Evolutionary conservation across 495 filamentous ascomycete species (phyloP), one percentile per base, ranked within the genome.

Genomic region (Penicillium parvum): DNA sequence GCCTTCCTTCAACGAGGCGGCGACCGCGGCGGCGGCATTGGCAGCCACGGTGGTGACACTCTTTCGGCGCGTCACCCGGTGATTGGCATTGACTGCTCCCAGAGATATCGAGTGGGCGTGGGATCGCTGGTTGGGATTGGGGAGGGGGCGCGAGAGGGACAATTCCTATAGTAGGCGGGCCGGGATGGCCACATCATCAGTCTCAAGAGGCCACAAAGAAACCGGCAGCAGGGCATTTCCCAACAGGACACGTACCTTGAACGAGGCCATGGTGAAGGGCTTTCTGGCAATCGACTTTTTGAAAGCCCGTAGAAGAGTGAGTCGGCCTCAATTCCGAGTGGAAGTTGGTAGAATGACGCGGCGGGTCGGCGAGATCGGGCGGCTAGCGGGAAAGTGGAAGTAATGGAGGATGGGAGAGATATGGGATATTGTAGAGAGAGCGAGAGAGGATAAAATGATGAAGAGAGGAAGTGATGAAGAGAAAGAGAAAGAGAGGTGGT

Each of bases 51-150:
- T 88, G 50, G 90, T 82, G 67, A 82, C 89, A 67, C 90, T 96
- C 79, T 97, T 98, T 43, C 92, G 78, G 48, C 92, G 87, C 46
- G 86, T 90, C 47, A 98, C 80, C 40, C 92, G 87, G 63, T 95
- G 84, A 60, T 76, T 79, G 54, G 82, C 61, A 66, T 88, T 91
- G 66, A 88, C 75, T 26, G 88, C 80, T 54, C 87, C 83, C 47
- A 87, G 68, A 29, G 88, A 87, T 39, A 88, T 71, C 11, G 86
- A 91, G 61, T 94, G 85, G 12, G 89, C 85, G 65, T 90, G 89
- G 52, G 82, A 79, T 47, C 90, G 85, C 35, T 76, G 79, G 57
- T 78, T 76, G 40, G 66, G 49, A 21, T 64, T 64, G 44, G 65
- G 61, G 40, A 70, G 61, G 27, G 69, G 68, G 43, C 69, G 69